These are phyloP conservation scores for Dendrocalamus sinicus DNA, from an alignment of 176 grass and related monocot species.

Conservation along the genomic window DNA sequence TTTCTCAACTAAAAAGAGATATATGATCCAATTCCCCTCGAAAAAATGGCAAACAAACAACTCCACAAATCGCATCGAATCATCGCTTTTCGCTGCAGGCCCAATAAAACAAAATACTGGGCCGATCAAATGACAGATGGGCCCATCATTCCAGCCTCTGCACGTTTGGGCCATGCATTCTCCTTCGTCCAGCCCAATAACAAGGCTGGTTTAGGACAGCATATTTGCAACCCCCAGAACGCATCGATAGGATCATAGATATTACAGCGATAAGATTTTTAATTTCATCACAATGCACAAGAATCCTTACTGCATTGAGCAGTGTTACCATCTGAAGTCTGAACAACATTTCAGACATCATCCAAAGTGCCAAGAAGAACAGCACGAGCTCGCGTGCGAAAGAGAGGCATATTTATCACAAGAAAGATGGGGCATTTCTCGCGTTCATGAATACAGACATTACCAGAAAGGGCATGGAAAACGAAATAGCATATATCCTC, in stretches of 20 bases:
- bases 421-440: not conserved
- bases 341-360: not conserved
- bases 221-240: not conserved
- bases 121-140: too few species aligned
- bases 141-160: too few species aligned
- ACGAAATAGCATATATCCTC: not conserved
- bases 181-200: not conserved
- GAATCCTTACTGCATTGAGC: not conserved
- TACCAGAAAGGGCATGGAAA: not conserved
- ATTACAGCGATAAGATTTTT: not conserved
- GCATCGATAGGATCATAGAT: not conserved
- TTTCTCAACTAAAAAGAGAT: too few species aligned
- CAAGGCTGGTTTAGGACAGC: not conserved
- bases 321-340: not conserved
- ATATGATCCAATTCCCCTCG: too few species aligned
- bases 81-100: not conserved
- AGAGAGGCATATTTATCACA: constrained; percentile 6
- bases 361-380: not conserved
- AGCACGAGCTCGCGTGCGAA: not conserved
- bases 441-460: constrained; percentile 9
- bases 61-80: not conserved
- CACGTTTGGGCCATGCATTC: not conserved
- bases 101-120: not conserved
- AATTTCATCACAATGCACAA: not conserved
- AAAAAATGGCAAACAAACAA: not conserved